Evolutionary conservation across 805 yeast species (phyloP).

Genomic region (Priceomyces melissophilus): DNA sequence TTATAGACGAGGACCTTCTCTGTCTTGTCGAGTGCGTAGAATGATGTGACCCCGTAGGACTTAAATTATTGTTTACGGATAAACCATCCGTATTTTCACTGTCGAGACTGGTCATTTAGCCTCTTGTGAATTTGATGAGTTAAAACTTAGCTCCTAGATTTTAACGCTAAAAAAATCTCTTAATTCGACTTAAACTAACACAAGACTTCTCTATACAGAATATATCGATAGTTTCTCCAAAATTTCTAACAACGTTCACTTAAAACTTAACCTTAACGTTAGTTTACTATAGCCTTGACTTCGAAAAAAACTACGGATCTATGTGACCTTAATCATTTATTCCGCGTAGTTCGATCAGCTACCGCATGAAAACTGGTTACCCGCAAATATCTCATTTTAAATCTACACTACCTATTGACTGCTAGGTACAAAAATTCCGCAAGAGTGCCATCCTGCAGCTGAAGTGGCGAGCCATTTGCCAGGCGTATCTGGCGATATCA

Average conservation of each 20-base stretch:
- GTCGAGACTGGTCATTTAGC: conserved; percentile 1
- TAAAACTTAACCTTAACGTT: too few relatives aligned
- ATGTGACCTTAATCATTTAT: too few relatives aligned
- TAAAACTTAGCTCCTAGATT: too few relatives aligned
- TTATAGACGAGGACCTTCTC: conserved; percentile 81
- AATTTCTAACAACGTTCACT: too few relatives aligned
- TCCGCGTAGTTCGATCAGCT: too few relatives aligned
- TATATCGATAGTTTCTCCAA: too few relatives aligned
- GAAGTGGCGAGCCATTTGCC: conserved; percentile 54
- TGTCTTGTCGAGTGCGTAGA: conserved; percentile 24
- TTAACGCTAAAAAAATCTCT: too few relatives aligned
- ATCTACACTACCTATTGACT: neutral
- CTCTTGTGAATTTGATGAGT: too few relatives aligned
- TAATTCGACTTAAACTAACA: too few relatives aligned
- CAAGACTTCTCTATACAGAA: too few relatives aligned
- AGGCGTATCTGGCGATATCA: conserved; percentile 13
- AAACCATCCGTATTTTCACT: conserved; percentile 5
- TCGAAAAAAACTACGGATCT: too few relatives aligned
- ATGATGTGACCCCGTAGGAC: conserved; percentile 26
- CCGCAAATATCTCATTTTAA: neutral
- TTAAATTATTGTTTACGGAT: conserved; percentile 8
- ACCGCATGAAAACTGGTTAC: neutral
- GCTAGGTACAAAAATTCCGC: conserved; percentile 43
- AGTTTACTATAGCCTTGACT: too few relatives aligned
- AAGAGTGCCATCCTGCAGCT: conserved; percentile 81